phyloP scores from a whole-genome alignment of 495 filamentous ascomycete genomes.

The Tuber borchii region DNA sequence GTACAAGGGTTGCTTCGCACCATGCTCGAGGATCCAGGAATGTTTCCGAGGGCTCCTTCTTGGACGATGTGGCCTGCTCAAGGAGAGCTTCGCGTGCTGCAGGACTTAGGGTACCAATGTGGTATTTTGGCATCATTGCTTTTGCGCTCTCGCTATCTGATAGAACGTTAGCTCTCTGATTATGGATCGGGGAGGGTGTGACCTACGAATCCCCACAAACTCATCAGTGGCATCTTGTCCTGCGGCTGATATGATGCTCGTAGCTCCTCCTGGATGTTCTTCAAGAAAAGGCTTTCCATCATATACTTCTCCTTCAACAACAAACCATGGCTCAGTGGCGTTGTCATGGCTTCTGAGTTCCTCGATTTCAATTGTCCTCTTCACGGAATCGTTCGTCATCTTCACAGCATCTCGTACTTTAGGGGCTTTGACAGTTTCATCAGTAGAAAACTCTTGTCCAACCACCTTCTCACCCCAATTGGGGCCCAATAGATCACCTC shows the following conservation, averaged over 20 bases:
- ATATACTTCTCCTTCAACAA: slow-evolving; percentile 88
- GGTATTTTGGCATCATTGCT: slow-evolving; percentile 81
- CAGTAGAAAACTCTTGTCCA: slow-evolving; percentile 39
- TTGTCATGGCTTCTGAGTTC: slow-evolving; percentile 66
- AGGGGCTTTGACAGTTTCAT: slow-evolving; percentile 29
- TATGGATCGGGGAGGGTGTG: not conserved
- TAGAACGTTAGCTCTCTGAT: slow-evolving; percentile 17
- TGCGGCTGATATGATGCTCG: slow-evolving; percentile 78
- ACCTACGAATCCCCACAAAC: slow-evolving; percentile 88
- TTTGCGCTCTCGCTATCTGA: slow-evolving; percentile 88
- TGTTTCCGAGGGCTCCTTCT: slow-evolving; percentile 40
- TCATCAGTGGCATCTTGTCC: slow-evolving; percentile 85
- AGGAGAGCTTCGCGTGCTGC: slow-evolving; percentile 51
- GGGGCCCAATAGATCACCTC: slow-evolving; percentile 72
- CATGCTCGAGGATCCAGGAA: slow-evolving; percentile 70
- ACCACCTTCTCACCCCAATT: slow-evolving; percentile 77
- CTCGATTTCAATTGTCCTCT: slow-evolving; percentile 58
- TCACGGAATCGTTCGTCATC: slow-evolving; percentile 69
- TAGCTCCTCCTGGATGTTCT: slow-evolving; percentile 81
- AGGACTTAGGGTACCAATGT: slow-evolving; percentile 70
- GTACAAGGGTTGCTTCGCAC: slow-evolving; percentile 60
- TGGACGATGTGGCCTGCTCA: slow-evolving; percentile 2
- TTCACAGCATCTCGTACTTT: slow-evolving; percentile 59
- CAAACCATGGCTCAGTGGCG: slow-evolving; percentile 74
- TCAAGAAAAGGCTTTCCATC: slow-evolving; percentile 78